A percentile compares a stretch with the other conserved stretches of the same genome.
These are phyloP conservation scores for Globisporangium cylindrosporum DNA, from an alignment of 352 stramenopile genomes.

Conservation along the genomic window DNA sequence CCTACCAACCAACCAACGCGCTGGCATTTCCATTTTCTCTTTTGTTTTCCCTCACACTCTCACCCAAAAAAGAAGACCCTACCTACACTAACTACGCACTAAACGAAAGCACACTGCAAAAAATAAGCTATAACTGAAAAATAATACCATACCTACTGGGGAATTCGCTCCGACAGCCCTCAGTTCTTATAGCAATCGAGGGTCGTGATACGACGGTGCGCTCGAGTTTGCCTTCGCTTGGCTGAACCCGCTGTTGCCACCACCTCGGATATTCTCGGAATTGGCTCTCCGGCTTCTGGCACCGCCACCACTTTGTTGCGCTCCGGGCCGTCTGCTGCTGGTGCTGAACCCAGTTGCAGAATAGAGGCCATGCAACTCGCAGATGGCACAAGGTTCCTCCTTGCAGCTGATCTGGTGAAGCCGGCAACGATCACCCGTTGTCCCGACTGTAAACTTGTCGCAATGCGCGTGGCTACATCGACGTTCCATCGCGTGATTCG, in stretches of 20 bases:
- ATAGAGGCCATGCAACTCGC: conserved; percentile 27
- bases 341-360: neutral
- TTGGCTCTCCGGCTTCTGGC: neutral
- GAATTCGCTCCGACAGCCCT: neutral
- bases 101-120: neutral
- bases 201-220: neutral
- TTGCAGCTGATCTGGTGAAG: conserved; percentile 52
- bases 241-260: conserved; percentile 3
- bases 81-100: neutral
- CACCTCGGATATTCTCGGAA: conserved; percentile 9
- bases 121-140: neutral
- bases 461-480: conserved; percentile 60
- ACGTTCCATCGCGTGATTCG: conserved; percentile 36
- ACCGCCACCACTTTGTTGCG: neutral
- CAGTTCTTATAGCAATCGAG: neutral
- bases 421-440: conserved; percentile 27
- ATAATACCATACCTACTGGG: neutral
- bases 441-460: conserved; percentile 52
- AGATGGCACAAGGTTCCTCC: conserved; percentile 53
- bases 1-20: neutral
- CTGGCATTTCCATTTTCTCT: neutral
- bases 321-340: neutral
- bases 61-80: neutral
- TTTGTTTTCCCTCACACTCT: neutral
- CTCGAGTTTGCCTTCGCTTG: conserved; percentile 2